Base-by-base conservation (phyloP, 2,329 filamentous ascomycete genomes). In the Westerdykella ornata region DNA sequence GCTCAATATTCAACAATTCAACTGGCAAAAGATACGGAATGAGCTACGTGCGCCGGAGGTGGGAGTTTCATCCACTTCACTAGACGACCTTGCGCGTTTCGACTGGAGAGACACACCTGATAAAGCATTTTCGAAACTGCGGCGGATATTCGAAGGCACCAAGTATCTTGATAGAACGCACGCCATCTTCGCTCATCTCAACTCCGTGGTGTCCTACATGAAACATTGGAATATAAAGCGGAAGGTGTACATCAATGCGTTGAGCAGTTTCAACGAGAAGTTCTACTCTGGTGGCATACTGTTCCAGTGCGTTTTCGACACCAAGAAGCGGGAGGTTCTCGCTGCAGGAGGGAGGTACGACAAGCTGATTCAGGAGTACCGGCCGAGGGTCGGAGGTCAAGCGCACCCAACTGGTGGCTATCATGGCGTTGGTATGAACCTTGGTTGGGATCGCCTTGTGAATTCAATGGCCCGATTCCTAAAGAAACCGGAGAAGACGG, bases 261-360 rank as follows among this genome's bases (percentile, higher is more conserved):
- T 98, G 5, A 85, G 82, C 59, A 94, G 86, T 63, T 78, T 94
- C 57, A 94, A 94, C 57, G 89, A 96, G 59, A 85, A 83, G 42
- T 96, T 97, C 61, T 98, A 92, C 64, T 73, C 78, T 14, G 62
- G 63, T 1, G 89, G 89, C 6, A 73, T 97, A 19, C 72, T 97
- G 33, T 97, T 98, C 61, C 86, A 94, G 46, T 96, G 88, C 56
- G 70, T 96, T 2, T 88, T 89, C 49, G 90, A 97, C 61, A 82
- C 78, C 47, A 94, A 88, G 61, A 78, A 83, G 46, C 71, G 73
- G 53, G 84, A 92, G 52, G 86, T 97, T 0, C 88, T 97, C 57
- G 92, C 90, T 5, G 92, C 89, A 22, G 92, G 94, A 38, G 92
- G 92, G 2, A 80, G 92, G 37, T 98, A 98, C 61, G 94, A 98